phyloP scores from a whole-genome alignment of 129 eudicot species.

The Helianthus tuberosus region DNA sequence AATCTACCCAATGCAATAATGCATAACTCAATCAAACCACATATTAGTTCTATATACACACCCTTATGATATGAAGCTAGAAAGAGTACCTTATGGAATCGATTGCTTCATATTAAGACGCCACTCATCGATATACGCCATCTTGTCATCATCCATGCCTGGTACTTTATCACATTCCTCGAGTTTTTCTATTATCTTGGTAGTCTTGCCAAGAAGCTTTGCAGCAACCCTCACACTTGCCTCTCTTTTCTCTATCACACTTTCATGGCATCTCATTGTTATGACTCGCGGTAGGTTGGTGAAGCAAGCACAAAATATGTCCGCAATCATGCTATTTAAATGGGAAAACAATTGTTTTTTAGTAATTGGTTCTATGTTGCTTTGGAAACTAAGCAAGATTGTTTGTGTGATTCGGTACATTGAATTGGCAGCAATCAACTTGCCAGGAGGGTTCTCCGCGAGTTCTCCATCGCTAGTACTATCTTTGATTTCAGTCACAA shows the following conservation, averaged over 20 bases:
- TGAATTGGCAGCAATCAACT: constrained; percentile 43
- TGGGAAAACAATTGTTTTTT: background rate
- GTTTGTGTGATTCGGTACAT: constrained; percentile 45
- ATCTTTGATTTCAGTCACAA: background rate
- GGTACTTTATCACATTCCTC: background rate
- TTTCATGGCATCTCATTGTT: constrained; percentile 17
- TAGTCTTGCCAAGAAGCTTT: constrained; percentile 34
- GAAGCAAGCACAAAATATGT: constrained; percentile 27
- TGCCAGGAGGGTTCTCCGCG: background rate
- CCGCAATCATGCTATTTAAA: constrained; percentile 29
- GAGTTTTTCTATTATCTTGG: constrained; percentile 17
- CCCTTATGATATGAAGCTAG: background rate
- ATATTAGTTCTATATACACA: background rate
- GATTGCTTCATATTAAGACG: constrained; percentile 15
- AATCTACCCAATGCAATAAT: background rate
- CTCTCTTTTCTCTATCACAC: constrained; percentile 34
- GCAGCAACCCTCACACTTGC: constrained; percentile 30
- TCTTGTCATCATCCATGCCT: constrained; percentile 6
- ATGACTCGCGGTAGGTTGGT: constrained; percentile 30
- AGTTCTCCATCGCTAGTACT: background rate
- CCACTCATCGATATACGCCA: constrained; percentile 28
- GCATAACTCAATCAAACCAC: background rate
- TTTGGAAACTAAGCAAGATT: constrained; percentile 9
- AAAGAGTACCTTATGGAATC: constrained; percentile 11
- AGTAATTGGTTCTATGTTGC: background rate